These are phyloP conservation scores for Penicillium cataractarum DNA, from an alignment of 495 filamentous ascomycete species.

Conservation along the genomic window DNA sequence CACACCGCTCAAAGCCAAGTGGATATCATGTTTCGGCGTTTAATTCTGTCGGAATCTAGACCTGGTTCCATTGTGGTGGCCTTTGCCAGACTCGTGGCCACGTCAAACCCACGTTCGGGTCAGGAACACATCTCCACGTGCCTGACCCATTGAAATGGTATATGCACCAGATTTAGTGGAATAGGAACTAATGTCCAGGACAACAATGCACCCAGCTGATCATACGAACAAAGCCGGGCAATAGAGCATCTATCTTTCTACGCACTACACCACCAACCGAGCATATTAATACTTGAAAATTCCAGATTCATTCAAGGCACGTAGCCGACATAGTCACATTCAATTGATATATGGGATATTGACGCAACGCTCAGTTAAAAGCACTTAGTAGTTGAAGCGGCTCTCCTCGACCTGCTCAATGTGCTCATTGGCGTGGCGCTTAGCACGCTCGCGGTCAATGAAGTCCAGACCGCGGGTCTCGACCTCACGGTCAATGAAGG, in stretches of 20 bases:
- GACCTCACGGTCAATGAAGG: constrained; percentile 70
- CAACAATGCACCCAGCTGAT: too few species aligned
- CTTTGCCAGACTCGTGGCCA: too few species aligned
- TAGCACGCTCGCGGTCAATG: constrained; percentile 67
- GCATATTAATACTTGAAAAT: neutral
- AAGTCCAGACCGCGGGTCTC: constrained; percentile 72
- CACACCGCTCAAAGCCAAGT: too few species aligned
- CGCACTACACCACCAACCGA: neutral
- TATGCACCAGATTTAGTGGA: too few species aligned
- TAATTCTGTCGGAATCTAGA: too few species aligned
- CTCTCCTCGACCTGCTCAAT: constrained; percentile 46
- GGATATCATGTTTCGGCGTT: too few species aligned
- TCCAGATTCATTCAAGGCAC: neutral
- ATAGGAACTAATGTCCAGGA: too few species aligned
- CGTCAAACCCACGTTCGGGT: too few species aligned
- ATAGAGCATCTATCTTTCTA: neutral
- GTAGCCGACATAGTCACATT: neutral
- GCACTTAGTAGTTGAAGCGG: constrained; percentile 10
- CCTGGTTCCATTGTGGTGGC: too few species aligned
- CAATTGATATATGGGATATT: neutral
- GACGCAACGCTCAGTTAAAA: neutral
- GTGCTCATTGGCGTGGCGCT: constrained; percentile 61
- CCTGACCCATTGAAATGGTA: too few species aligned
- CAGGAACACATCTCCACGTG: too few species aligned
- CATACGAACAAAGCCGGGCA: too few species aligned